A percentile compares a stretch with the other conserved stretches of the same genome.
Conservation (phyloP, 495 filamentous ascomycete genomes). For the Daldinia childiae region DNA sequence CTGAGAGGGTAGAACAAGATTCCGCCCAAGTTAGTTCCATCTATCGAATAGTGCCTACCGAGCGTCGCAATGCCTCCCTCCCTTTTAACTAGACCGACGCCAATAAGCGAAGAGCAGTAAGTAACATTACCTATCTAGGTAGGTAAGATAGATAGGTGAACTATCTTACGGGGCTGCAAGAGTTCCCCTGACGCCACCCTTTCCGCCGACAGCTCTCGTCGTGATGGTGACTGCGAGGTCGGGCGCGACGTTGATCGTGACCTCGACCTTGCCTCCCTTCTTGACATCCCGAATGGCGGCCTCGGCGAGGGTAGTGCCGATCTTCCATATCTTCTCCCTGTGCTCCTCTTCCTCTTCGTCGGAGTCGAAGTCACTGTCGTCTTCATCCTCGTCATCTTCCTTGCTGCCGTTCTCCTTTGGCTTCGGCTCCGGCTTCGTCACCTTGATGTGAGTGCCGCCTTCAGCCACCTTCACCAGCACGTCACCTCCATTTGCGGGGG, state of each 20-base stretch:
- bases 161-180: slow-evolving; percentile 51
- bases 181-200: slow-evolving; percentile 81
- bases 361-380: slow-evolving; percentile 74
- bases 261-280: slow-evolving; percentile 91
- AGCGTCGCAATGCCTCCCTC: background rate
- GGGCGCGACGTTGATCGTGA: slow-evolving; percentile 83
- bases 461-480: slow-evolving; percentile 88
- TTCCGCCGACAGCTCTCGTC: slow-evolving; percentile 83
- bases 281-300: slow-evolving; percentile 81
- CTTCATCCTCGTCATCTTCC: slow-evolving; percentile 67
- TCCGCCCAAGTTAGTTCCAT: background rate
- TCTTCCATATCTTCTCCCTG: slow-evolving; percentile 92
- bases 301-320: slow-evolving; percentile 84
- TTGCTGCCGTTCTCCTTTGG: slow-evolving; percentile 70
- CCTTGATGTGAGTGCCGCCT: slow-evolving; percentile 86
- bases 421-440: slow-evolving; percentile 84
- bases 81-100: background rate
- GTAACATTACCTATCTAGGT: background rate
- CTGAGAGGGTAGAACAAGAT: background rate
- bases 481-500: slow-evolving; percentile 80
- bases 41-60: slow-evolving; percentile 11
- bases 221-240: slow-evolving; percentile 83
- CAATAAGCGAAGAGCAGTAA: slow-evolving; percentile 2
- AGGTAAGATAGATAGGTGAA: background rate
- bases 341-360: slow-evolving; percentile 89